Base-by-base conservation (phyloP, 345 rosid species). In the Pugionium cornutum region DNA sequence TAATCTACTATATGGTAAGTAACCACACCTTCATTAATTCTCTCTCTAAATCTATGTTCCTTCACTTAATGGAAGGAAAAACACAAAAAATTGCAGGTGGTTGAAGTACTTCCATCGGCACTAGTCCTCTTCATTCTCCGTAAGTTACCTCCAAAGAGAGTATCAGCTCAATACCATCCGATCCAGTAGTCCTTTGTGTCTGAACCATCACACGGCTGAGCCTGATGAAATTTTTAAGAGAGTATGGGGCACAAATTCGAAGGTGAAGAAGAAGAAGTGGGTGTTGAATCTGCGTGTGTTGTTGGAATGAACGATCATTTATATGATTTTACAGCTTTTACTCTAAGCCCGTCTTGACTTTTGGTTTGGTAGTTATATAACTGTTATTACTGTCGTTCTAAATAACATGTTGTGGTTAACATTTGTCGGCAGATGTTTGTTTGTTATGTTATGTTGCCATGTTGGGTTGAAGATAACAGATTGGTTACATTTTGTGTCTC, bases 61-160 rank as follows among this genome's bases (percentile, higher is more conserved):
- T 49, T 11, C 1, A 33, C 41, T 58, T 57, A 58, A 45, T 29
- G 33, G 4, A 4, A 3, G 3, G 6, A 27, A 34, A 2, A 1
- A 37, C 9, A 7, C 27, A n/a, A n/a, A 1, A 56, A 75, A 80
- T 48, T 11, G 43, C 91, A 95, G 97, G 75, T 95, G 39, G 96
- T 84, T 8, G 99, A 95, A 89, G 89, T 95, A 64, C 84, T 91
- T 53, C 99, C 99, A 61, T 91, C 99, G 1, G 94, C 99, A 36
- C 77, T 95, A 9, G 97, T 91, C 65, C 88, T 95, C 48, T 91
- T 77, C 75, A 91, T 95, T 71, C 77, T 95, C 53, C 95, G 97
- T 2, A 89, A 91, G 85, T 64, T 91, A 86, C 96, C 96, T 51
- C 95, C 97, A 27, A 95, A 89, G 85, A 82, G 97, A 83, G 64